These are phyloP conservation scores for Tephrocybe sp. DNA, from an alignment of 768 basidiomycete species.

Conservation along the genomic window DNA sequence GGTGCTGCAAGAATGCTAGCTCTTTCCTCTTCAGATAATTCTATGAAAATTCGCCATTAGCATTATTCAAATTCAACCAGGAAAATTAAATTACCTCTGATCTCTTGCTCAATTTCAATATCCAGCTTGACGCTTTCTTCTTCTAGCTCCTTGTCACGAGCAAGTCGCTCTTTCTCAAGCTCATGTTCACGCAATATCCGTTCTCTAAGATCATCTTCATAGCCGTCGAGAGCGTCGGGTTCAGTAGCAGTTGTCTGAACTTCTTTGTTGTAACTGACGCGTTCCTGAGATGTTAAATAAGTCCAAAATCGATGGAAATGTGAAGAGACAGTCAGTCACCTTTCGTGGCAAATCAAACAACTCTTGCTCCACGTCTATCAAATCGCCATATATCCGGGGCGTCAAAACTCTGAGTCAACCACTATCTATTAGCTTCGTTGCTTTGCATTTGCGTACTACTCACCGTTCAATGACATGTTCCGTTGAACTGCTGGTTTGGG, in stretches of 20 bases:
- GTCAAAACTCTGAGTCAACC: conserved; percentile 47
- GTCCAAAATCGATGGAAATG: not conserved
- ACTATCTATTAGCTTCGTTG: not conserved
- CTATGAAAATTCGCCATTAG: conserved; percentile 39
- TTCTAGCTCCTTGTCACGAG: conserved; percentile 75
- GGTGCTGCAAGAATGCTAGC: conserved; percentile 80
- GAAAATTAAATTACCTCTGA: conserved; percentile 59
- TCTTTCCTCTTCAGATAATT: conserved; percentile 85
- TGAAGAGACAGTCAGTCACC: conserved; percentile 35
- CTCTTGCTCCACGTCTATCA: conserved; percentile 89
- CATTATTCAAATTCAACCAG: no score
- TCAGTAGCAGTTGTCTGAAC: conserved; percentile 74
- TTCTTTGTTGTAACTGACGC: conserved; percentile 81
- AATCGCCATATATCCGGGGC: conserved; percentile 66
- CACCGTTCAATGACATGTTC: conserved; percentile 73
- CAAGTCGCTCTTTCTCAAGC: conserved; percentile 62
- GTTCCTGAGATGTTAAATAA: conserved; percentile 45
- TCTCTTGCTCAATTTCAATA: conserved; percentile 83
- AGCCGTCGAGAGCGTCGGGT: conserved; percentile 42
- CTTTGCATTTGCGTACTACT: conserved; percentile 19
- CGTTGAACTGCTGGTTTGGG: conserved; percentile 51
- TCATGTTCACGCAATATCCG: conserved; percentile 68
- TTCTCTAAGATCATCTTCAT: conserved; percentile 75
- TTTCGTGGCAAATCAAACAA: conserved; percentile 87
- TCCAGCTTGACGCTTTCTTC: conserved; percentile 83